Evolutionary conservation across 2,329 filamentous ascomycete genomes (phyloP), one percentile per base, ranked within the genome.

Genomic region (Penicillium vulpinum): DNA sequence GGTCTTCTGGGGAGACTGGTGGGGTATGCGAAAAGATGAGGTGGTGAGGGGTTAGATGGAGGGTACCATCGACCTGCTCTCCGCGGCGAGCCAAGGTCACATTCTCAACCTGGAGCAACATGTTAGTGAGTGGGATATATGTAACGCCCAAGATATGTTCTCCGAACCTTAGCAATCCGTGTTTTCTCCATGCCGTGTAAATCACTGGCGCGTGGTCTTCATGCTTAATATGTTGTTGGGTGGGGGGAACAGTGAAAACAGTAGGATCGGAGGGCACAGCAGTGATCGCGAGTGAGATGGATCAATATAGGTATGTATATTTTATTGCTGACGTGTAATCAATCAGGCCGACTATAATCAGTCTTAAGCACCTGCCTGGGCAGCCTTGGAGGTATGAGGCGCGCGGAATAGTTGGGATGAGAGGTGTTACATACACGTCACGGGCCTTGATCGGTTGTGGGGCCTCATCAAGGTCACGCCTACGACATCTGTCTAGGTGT

Each of bases 1-100:
- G 68, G 45, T 73, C 71, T 59, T 71, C 67, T 59, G 75, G 71
- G 36, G 75, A 70, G 56, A 61, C 54, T 63, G 75, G 73, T 51
- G 82, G 82, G 13, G 77, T 73, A 72, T 85, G 83, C 62, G 80
- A 83, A 76, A 88, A 88, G 67, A 87, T 85, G 51, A 88, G 77
- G 69, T 88, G 85, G 74, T 87, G 83, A 70, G 82, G 80, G 66
- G 82, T 85, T 54, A 88, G 76, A 68, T 86, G 83, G 52, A 88
- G 77, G n/a, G 81, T 84, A 62, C 85, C 85, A 59, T 79, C 77
- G 62, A 83, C 79, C 59, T 81, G 79, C 61, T 80, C 77, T 57
- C 84, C 84, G 68, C 80, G 81, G 57, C 83, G 80, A 66, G 82
- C 79, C 55, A 87, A 77, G 63, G 80, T 83, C 67, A 87, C 84